Base-by-base conservation (phyloP, 352 stramenopile genomes). In the Globisporangium acanthophoron region DNA sequence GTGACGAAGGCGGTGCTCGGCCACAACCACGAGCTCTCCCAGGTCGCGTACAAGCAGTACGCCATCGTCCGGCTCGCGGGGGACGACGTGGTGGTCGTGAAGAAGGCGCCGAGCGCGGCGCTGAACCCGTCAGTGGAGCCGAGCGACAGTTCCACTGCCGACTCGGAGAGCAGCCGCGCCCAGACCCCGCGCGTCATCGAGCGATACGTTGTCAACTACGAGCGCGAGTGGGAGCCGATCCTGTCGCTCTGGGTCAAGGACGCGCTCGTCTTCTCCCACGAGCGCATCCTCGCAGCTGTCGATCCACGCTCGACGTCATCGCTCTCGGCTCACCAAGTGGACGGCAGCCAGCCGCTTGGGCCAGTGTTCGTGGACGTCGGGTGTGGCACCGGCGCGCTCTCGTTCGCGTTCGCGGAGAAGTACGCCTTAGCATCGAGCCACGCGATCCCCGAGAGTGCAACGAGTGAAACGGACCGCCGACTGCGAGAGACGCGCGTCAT, bases 401-500 rank as follows among this genome's bases (percentile, higher is more conserved):
- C 41, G 41, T 46, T 46, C 41, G 41, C 41, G 41, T 46, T 46
- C 41, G 41, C 41, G n/a, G 41, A 18, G 13, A 46, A 46, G 41
- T 46, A 24, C 41, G 41, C 5, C 16, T 21, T 20, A 4, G 9
- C 5, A 2, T 8, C 5, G 16, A 5, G 15, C 15, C 16, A 1
- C 16, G 16, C 41, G 5, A 9, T 46, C 41, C 41, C n/a, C 13
- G 41, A 20, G 16, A 20, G 41, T 16, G 16, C 39, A 43, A 16
- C 16, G 39, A 43, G 39, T 16, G 39, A 18, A 9, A 16, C 11
- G n/a, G 40, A 18, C 15, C 40, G 18, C 40, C 16, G 40, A 7
- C 43, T 48, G 6, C 18, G n/a, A 21, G 8, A 13, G 6, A 15
- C 43, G 1, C 46, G 65, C 41, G 66, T 81, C 58, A 79, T 70